phyloP scores from a whole-genome alignment of 2,329 filamentous ascomycete species.

The Cordyceps fumosorosea region DNA sequence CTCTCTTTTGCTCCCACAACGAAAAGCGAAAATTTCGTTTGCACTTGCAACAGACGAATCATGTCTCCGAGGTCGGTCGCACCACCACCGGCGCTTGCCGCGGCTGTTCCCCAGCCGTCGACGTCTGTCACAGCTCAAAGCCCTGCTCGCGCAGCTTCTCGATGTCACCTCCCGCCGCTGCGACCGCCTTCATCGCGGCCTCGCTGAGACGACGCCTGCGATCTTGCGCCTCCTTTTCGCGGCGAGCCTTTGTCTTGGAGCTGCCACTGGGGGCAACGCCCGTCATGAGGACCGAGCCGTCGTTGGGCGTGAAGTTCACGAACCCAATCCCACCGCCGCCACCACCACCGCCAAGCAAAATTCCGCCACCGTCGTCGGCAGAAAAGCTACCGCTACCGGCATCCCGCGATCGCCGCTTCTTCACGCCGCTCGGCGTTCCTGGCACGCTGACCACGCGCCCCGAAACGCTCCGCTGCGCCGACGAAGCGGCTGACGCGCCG shows the following conservation, averaged over 20 bases:
- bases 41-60: too few species aligned
- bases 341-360: slow-evolving; percentile 20
- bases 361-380: slow-evolving; percentile 19
- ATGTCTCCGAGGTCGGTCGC: too few species aligned
- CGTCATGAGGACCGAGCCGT: slow-evolving; percentile 71
- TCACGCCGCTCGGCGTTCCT: slow-evolving; percentile 31
- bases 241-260: slow-evolving; percentile 86
- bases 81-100: not conserved
- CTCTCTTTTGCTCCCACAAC: too few species aligned
- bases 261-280: slow-evolving; percentile 89
- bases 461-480: slow-evolving; percentile 30
- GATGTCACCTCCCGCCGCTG: slow-evolving; percentile 64
- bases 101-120: not conserved
- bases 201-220: slow-evolving; percentile 62
- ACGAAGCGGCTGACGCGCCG: slow-evolving; percentile 26
- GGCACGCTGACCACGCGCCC: slow-evolving; percentile 29
- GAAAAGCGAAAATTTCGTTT: too few species aligned
- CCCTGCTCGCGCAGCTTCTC: slow-evolving; percentile 45
- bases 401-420: slow-evolving; percentile 33
- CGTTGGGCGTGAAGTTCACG: slow-evolving; percentile 82
- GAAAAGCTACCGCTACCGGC: slow-evolving; percentile 21
- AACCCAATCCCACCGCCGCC: slow-evolving; percentile 45
- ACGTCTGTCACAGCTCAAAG: slow-evolving; percentile 32
- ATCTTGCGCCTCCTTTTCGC: slow-evolving; percentile 83
- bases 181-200: slow-evolving; percentile 61